phyloP scores from a whole-genome alignment of 345 rosid species.

The Mallotus nudiflorus region DNA sequence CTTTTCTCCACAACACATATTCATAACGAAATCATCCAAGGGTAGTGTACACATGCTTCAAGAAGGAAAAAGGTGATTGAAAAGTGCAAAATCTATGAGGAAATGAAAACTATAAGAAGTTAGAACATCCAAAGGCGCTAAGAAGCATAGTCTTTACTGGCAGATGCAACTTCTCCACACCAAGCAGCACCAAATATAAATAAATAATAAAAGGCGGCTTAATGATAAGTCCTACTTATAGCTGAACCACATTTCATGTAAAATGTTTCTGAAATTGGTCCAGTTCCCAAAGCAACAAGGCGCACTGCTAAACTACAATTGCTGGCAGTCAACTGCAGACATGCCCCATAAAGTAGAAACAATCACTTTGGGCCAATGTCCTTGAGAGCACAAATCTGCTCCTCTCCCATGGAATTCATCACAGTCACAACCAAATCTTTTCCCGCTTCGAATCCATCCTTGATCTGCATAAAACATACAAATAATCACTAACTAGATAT shows the following conservation, averaged over 20 bases:
- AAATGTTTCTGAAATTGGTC: neutral
- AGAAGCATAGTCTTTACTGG: neutral
- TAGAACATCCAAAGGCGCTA: constrained; percentile 14
- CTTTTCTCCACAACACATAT: neutral
- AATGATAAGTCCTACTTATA: constrained; percentile 8
- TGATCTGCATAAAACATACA: constrained; percentile 19
- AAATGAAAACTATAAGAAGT: constrained; percentile 11
- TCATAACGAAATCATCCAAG: neutral
- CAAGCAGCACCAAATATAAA: constrained; percentile 16
- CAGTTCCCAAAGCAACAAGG: constrained; percentile 7
- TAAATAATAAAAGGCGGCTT: constrained; percentile 10
- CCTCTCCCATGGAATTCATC: constrained; percentile 39
- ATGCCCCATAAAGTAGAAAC: neutral
- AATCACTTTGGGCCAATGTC: constrained; percentile 31
- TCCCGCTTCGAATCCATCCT: constrained; percentile 31
- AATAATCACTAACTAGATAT: no score
- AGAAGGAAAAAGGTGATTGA: neutral
- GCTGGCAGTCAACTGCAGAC: constrained; percentile 9
- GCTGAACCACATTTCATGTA: constrained; percentile 5
- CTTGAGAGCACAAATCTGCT: constrained; percentile 38
- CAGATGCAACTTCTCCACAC: constrained; percentile 13
- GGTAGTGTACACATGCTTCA: neutral
- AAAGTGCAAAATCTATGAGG: neutral
- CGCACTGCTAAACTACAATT: constrained; percentile 18
- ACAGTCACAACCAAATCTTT: constrained; percentile 36